Base-by-base conservation (phyloP, 2,329 filamentous ascomycete genomes). In the Sarocladiaceae sp. region DNA sequence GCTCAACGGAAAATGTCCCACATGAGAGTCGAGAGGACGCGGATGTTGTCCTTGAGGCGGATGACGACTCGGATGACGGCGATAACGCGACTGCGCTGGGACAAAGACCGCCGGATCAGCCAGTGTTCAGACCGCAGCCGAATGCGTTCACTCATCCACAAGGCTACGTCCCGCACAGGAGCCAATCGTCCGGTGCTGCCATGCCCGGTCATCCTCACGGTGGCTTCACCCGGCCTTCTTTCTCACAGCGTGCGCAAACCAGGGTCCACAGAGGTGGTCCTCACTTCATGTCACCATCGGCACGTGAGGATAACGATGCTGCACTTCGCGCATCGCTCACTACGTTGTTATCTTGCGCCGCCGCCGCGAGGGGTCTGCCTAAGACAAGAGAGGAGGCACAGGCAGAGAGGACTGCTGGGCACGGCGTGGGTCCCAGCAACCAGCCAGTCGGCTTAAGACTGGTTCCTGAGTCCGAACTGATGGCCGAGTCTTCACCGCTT, bases 271-370 rank as follows among this genome's bases (percentile, higher is more conserved):
- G 69, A 39, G 68, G 64, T 39, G 63, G 74, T 50, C 69, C 78
- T 56, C 87, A 84, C 66, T 82, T 88, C 65, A 81, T 90, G 64
- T 86, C 87, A 0, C 86, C 89, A 1, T 82, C 83, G 3, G 83
- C 89, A 60, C 89, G 90, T 59, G 86, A 89, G 46, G 91, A 97
- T 60, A 92, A 97, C 61, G 94, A 99, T 61, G 94, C 91, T 26
- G 94, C 91, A 2, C 78, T 99, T 11, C 86, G 94, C 29, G 91
- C 94, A 18, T 96, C 90, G 47, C 78, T 99, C n/a, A 96, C 91
- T 1, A 97, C 94, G 0, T 79, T 99, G 12, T 81, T 99, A 12
- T 97, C 93, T n/a, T 96, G 90, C 62, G 93, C 91, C 0, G 91
- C 92, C 3, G 94, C 93, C 0, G 94, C 93, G 1, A 82, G 94